Evolutionary conservation across 2,329 filamentous ascomycete genomes (phyloP).

Genomic region (Xylaria sp.): DNA sequence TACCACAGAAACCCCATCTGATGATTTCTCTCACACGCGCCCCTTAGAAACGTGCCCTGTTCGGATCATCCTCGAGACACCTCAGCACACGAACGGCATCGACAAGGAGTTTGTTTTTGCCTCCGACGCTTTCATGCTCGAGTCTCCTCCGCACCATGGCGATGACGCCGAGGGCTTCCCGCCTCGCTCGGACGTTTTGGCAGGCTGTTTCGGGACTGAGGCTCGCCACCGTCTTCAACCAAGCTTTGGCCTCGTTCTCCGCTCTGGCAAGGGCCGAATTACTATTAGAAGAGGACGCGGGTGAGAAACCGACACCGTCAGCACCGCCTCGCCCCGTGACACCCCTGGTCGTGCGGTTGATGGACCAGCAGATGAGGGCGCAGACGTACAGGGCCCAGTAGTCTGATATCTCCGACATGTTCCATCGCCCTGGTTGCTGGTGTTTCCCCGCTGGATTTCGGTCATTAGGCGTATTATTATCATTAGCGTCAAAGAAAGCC

Average conservation of each 20-base stretch:
- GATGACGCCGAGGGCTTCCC: constrained; percentile 59
- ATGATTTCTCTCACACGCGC: not conserved
- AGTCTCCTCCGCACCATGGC: constrained; percentile 59
- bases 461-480: constrained; percentile 38
- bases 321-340: constrained; percentile 35
- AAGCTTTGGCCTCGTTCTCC: constrained; percentile 49
- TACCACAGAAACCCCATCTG: constrained; percentile 9
- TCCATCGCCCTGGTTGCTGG: constrained; percentile 35
- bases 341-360: constrained; percentile 34
- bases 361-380: constrained; percentile 68
- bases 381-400: constrained; percentile 81
- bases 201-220: constrained; percentile 53
- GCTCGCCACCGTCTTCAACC: constrained; percentile 53
- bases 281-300: constrained; percentile 34
- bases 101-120: constrained; percentile 60
- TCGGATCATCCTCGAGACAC: constrained; percentile 59
- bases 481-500: constrained; percentile 53
- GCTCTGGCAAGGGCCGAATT: constrained; percentile 48
- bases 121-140: constrained; percentile 60
- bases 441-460: constrained; percentile 14
- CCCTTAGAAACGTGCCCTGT: constrained; percentile 55
- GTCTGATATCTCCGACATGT: constrained; percentile 77
- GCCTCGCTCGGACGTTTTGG: constrained; percentile 51
- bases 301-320: constrained; percentile 5
- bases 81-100: constrained; percentile 64